Conservation (phyloP, 768 basidiomycete genomes). For the Lactifluus subvellereus region DNA sequence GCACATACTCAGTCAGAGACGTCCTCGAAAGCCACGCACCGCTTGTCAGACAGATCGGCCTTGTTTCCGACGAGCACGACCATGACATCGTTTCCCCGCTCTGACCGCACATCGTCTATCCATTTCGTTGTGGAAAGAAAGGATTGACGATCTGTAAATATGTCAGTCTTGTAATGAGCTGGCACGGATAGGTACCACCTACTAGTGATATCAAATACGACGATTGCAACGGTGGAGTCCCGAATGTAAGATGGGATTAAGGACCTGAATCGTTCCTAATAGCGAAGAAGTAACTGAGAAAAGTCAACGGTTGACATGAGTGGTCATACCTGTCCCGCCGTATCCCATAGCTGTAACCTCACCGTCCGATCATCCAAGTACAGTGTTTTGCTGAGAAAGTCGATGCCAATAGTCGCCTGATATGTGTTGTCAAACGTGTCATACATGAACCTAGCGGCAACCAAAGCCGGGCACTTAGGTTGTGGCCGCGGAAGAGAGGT, state of each 20-base stretch:
- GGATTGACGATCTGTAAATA: constrained; percentile 80
- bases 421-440: constrained; percentile 99
- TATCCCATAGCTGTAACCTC: constrained; percentile 97
- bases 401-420: constrained; percentile 96
- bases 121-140: constrained; percentile 98
- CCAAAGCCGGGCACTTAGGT: not conserved
- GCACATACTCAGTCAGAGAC: not conserved
- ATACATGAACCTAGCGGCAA: constrained; percentile 79
- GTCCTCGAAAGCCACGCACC: constrained; percentile 46
- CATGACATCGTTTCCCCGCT: constrained; percentile 95
- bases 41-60: constrained; percentile 96
- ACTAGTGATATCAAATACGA: constrained; percentile 99
- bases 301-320: not conserved
- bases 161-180: not conserved
- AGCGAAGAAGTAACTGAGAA: constrained; percentile 1
- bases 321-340: constrained; percentile 77
- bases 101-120: constrained; percentile 98
- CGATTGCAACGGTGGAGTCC: constrained; percentile 97
- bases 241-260: constrained; percentile 98
- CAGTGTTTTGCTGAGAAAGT: constrained; percentile 99
- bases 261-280: constrained; percentile 91
- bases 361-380: constrained; percentile 98
- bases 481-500: constrained; percentile 5
- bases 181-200: constrained; percentile 31
- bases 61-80: constrained; percentile 99